Evolutionary conservation across 371 early-diverging fungal genomes (phyloP).

Genomic region (Mucor racemosus): DNA sequence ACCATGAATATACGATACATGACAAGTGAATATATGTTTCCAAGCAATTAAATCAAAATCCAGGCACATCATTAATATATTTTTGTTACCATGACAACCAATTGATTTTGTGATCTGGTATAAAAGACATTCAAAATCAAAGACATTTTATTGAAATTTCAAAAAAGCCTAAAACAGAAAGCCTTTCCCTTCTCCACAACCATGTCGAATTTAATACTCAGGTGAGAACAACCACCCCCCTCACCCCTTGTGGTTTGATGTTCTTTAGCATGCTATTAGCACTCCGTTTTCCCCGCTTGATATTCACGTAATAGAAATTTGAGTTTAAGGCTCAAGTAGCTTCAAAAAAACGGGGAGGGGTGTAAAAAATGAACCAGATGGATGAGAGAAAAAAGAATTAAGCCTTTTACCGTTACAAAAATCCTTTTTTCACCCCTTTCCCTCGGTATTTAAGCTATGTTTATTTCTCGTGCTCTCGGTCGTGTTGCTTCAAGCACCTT

Average conservation of each 20-base stretch:
- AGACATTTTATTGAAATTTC: neutral
- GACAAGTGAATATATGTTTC: neutral
- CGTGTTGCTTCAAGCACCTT: slow-evolving; percentile 40
- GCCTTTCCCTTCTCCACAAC: slow-evolving; percentile 15
- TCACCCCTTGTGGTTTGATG: slow-evolving; percentile 12
- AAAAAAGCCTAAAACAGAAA: slow-evolving; percentile 4
- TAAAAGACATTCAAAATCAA: neutral
- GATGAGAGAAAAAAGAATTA: slow-evolving; percentile 15
- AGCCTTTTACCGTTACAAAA: slow-evolving; percentile 18
- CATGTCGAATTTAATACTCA: slow-evolving; percentile 20
- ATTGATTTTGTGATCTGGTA: neutral
- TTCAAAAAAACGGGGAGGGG: slow-evolving; percentile 4
- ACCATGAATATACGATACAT: neutral
- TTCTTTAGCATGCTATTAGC: slow-evolving; percentile 2
- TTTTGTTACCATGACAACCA: neutral
- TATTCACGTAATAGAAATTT: slow-evolving; percentile 10
- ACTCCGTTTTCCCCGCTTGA: slow-evolving; percentile 2
- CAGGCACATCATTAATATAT: neutral
- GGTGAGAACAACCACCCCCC: slow-evolving; percentile 6
- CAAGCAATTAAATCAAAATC: neutral
- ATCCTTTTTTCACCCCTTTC: slow-evolving; percentile 27
- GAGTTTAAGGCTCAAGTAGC: neutral
- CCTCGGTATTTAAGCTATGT: slow-evolving; percentile 37
- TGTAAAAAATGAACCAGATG: slow-evolving; percentile 4
- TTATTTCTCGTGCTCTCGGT: slow-evolving; percentile 47